Conservation (phyloP, 495 filamentous ascomycete genomes). For the Penicillium daleae region DNA sequence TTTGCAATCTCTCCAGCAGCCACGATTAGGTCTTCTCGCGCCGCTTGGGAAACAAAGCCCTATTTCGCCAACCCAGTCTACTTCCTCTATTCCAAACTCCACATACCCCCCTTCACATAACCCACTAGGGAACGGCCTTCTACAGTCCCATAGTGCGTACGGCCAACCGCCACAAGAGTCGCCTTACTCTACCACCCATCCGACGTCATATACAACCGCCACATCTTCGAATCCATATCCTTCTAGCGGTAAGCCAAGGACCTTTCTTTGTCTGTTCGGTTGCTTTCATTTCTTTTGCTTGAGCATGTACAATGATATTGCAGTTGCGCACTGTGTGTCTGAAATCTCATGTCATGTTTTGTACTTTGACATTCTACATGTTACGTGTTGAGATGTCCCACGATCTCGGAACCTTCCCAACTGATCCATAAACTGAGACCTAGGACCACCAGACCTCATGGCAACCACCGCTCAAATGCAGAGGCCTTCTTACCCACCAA, state of each 20-base stretch:
- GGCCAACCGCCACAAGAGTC: constrained; percentile 65
- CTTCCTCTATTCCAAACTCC: constrained; percentile 53
- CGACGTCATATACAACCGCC: constrained; percentile 71
- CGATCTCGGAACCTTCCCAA: too few species aligned
- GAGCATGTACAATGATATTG: not conserved
- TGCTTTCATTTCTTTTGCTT: constrained; percentile 6
- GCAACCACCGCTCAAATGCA: constrained; percentile 83
- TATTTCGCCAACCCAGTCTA: constrained; percentile 47
- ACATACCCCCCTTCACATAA: constrained; percentile 64
- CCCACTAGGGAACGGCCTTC: constrained; percentile 42
- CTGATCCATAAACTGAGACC: not conserved
- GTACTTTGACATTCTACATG: too few species aligned
- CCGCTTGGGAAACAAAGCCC: constrained; percentile 66
- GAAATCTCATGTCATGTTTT: too few species aligned
- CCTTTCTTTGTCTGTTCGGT: not conserved
- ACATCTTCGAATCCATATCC: constrained; percentile 72
- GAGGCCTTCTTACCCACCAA: constrained; percentile 75
- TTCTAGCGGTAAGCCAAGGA: constrained; percentile 70
- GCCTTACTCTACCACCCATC: constrained; percentile 71
- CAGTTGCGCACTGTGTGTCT: not conserved
- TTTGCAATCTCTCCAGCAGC: constrained; percentile 51
- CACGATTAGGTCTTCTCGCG: constrained; percentile 65
- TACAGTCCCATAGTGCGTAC: constrained; percentile 56
- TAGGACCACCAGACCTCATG: constrained; percentile 91
- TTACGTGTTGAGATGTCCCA: too few species aligned